Evolutionary conservation across 2,329 filamentous ascomycete genomes (phyloP).

Genomic region (Beauveria sp.): DNA sequence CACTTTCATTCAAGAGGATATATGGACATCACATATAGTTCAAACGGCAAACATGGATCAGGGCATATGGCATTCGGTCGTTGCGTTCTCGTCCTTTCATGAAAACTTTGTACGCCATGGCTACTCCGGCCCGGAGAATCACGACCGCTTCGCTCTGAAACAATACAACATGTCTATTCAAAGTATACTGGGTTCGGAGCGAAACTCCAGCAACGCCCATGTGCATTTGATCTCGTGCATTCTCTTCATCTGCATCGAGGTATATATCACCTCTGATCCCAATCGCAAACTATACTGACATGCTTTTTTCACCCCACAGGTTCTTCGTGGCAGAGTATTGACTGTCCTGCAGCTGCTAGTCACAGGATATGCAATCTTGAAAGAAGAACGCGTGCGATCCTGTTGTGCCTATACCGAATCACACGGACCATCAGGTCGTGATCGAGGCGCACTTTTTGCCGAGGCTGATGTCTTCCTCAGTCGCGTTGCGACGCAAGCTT

Average conservation of each 20-base stretch:
- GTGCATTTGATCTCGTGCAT: constrained; percentile 10
- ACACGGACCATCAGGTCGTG: neutral
- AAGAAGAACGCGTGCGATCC: neutral
- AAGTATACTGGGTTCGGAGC: neutral
- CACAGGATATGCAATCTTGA: constrained; percentile 1
- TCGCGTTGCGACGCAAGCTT: constrained; percentile 3
- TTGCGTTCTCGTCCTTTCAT: constrained; percentile 7
- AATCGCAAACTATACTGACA: neutral
- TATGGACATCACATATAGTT: constrained; percentile 5
- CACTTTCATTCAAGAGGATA: constrained; percentile 4
- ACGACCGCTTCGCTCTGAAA: constrained; percentile 7
- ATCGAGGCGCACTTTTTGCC: constrained; percentile 1
- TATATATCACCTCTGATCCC: neutral
- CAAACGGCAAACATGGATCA: constrained; percentile 4
- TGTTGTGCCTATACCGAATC: neutral
- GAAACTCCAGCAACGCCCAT: constrained; percentile 3
- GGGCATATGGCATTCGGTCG: constrained; percentile 7
- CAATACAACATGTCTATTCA: constrained; percentile 11
- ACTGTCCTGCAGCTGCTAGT: constrained; percentile 1
- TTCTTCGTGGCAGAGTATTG: neutral
- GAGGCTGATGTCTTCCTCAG: neutral
- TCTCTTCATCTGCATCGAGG: constrained; percentile 11
- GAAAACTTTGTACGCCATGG: neutral
- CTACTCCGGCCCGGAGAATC: neutral
- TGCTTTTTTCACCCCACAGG: neutral